These are phyloP conservation scores for Secale cereale DNA, from an alignment of 176 grass and related monocot species.

Conservation along the genomic window DNA sequence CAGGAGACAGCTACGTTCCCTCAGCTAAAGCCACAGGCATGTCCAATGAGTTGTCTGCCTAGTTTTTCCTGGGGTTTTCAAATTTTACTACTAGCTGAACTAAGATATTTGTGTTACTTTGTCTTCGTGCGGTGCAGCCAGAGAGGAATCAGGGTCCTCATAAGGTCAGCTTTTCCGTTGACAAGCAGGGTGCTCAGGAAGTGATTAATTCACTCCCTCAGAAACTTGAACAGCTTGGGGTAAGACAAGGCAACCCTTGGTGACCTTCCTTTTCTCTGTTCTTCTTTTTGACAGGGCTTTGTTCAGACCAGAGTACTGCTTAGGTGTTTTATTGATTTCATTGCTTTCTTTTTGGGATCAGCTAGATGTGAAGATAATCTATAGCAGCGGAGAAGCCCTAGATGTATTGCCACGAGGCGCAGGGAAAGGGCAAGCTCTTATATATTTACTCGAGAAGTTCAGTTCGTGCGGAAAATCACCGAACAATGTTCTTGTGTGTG, in stretches of 20 bases:
- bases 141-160: conserved; percentile 76
- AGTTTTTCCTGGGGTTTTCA: background rate
- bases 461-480: conserved; percentile 51
- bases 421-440: conserved; percentile 88
- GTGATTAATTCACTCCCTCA: conserved; percentile 63
- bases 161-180: conserved; percentile 86
- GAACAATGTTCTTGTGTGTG: conserved; percentile 81
- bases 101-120: background rate
- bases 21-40: conserved; percentile 73
- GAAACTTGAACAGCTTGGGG: conserved; percentile 45
- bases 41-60: conserved; percentile 1
- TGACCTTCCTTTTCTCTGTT: background rate
- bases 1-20: conserved; percentile 68
- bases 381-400: conserved; percentile 69
- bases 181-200: conserved; percentile 59
- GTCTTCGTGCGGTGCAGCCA: conserved; percentile 36
- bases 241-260: background rate
- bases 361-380: conserved; percentile 95
- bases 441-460: conserved; percentile 80
- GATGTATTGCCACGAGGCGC: conserved; percentile 77
- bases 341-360: conserved; percentile 31
- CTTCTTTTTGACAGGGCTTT: background rate
- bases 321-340: background rate
- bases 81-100: background rate
- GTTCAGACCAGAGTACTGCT: background rate